Evolutionary conservation across 2,329 filamentous ascomycete species (phyloP).

Genomic region (Monosporascus sp.): DNA sequence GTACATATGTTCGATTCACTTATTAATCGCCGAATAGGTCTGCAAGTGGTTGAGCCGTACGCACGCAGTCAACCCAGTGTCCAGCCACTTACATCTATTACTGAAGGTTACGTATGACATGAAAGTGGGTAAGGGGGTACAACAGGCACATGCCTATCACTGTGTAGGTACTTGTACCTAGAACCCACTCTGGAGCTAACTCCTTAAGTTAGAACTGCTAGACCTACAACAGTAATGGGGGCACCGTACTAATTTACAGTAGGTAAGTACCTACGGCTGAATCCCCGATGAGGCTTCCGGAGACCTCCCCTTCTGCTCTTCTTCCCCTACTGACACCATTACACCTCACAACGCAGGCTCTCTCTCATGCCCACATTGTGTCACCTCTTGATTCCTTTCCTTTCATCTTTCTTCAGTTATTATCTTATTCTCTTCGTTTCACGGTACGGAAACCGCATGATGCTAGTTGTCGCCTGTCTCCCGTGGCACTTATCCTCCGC

Average conservation of each 20-base stretch:
- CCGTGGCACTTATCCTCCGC: constrained; percentile 24
- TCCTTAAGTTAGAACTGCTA: too few relatives aligned
- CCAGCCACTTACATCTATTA: too few relatives aligned
- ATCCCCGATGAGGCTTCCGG: neutral
- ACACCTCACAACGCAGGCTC: neutral
- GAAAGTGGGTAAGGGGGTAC: neutral
- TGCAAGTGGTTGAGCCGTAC: too few relatives aligned
- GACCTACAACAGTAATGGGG: too few relatives aligned
- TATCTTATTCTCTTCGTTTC: constrained; percentile 10
- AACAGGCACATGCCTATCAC: neutral
- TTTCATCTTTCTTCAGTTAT: constrained; percentile 6
- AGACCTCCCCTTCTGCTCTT: neutral
- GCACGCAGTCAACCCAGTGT: too few relatives aligned
- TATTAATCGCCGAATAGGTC: too few relatives aligned
- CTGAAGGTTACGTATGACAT: neutral
- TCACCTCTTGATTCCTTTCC: neutral
- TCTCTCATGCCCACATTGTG: too few relatives aligned
- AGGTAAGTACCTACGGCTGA: neutral
- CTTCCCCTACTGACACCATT: neutral
- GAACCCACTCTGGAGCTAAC: too few relatives aligned
- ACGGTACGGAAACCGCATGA: constrained; percentile 25
- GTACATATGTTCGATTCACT: too few relatives aligned
- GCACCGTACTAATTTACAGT: neutral
- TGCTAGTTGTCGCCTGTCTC: constrained; percentile 26
- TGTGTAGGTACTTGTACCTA: too few relatives aligned